Evolutionary conservation across 257 asterid species (phyloP), one percentile per base, ranked within the genome.

Genomic region (Rauvolfia tetraphylla): DNA sequence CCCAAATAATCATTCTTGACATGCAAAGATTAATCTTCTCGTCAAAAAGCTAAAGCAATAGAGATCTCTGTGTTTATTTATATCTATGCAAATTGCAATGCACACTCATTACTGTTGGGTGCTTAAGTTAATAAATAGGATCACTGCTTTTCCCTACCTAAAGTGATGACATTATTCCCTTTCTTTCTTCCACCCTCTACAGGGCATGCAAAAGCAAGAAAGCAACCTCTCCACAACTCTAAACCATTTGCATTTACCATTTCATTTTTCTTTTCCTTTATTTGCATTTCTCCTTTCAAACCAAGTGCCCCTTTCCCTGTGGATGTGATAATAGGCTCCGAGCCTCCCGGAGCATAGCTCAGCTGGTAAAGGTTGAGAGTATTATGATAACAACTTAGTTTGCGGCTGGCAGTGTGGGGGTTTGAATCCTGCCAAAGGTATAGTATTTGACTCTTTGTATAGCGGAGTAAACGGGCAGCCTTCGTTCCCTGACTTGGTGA

Each of bases 1-100:
- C 76, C 80, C 71, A 58, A 58, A 7, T 59, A 44, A 58, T 77
- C 10, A 77, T 70, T 22, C 42, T 58, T 57, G 51, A 68, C 72
- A 77, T 58, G 76, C 63, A 42, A 77, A 74, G 46, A 14, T 27
- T 59, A 41, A 59, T 74, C 44, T 74, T 70, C 18, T 70, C 57
- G 81, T 77, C 76, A 77, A 77, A 77, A 77, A 70, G 76, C 38
- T 61, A 77, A 77, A 77, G 75, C 68, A 15, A 57, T 33, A 49
- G 27, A 74, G 39, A 14, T 29, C 39, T 62, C 23, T 62, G n/a
- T 61, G 9, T 29, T 25, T 61, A 61, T 17, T 0, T 15, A 11
- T 61, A 61, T 57, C n/a, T 9, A 66, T 36, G 48, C 23, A 17
- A 42, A 41, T 1, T 68, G 74, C n/a, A 67, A 58, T 33, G 72